Base-by-base conservation (phyloP, 164 flowering plant genomes). In the Malania oleifera region DNA sequence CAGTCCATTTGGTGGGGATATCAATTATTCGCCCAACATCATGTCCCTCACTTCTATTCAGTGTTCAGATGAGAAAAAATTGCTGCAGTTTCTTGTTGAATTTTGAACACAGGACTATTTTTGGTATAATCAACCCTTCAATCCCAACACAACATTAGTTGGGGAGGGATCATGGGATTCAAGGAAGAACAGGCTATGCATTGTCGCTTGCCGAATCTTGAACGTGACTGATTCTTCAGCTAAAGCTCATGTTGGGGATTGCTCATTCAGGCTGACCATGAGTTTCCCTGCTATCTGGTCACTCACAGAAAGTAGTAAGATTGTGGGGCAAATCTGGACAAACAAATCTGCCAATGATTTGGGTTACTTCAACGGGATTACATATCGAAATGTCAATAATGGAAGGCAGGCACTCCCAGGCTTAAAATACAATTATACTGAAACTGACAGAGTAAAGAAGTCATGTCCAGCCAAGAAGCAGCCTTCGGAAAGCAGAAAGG, bases 111-210 rank as follows among this genome's bases (percentile, higher is more conserved):
- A 2, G 15, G 73, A 52, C 35, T 17, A 55, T 52, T 3, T 10
- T 57, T 54, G 69, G 1, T 66, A 56, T 54, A 18, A 24, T 25
- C 45, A 34, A 0, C 37, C 67, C 26, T 67, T 78, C 12, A 65
- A 61, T 58, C 81, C 75, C 6, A 63, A 67, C 34, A 75, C 56
- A 12, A 62, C 80, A 3, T 54, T 80, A 57, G 69, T 83, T 29
- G 86, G 74, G 7, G 89, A 85, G 62, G 96, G 87, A 35, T 37
- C 57, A 1, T 87, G 87, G 89, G 76, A 83, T 67, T 73, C 19
- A 12, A 63, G 57, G 60, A 76, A 53, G 45, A 77, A 70, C 46
- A 64, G 14, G 57, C 55, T 82, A 3, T 46, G 35, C 14, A 9
- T 82, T 18, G 70, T 71, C 56, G 89, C 76, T 39, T 87, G 89